Evolutionary conservation across 805 yeast species (phyloP), one percentile per base, ranked within the genome.

Genomic region (Kluyveromyces siamensis): DNA sequence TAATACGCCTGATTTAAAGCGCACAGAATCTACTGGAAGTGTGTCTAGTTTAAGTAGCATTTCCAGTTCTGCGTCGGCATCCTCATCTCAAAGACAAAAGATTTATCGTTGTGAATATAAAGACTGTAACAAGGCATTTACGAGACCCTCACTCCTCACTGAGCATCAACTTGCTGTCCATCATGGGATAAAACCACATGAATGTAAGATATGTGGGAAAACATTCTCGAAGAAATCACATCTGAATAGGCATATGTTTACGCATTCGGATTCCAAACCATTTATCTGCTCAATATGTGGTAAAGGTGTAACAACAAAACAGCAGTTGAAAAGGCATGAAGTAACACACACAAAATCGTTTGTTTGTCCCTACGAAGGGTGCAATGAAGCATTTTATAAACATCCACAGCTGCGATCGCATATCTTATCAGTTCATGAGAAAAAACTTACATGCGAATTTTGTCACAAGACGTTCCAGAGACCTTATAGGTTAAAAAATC

Each of bases 291-390:
- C 79, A 0, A 62, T 73, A 1, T 93, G 99, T 62, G 82, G 83
- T 1, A 89, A 88, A 64, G 96, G 96, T 2, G 83, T 86, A 46
- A 83, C 81, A 46, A 76, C 96, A 0, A 64, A 63, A 46, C 98
- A 93, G 67, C 97, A 90, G 60, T 70, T 88, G 49, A 78, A 75
- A 52, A 74, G 96, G 47, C 99, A 93, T 63, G 88, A 83, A 66
- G 74, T 77, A 37, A 84, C 95, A 2, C 98, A 93, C 62, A 79
- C 80, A 4, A 74, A 75, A 53, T 77, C 87, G 1, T 83, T 81
- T 57, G 51, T 54, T 21, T 88, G 96, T 63, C 57, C 74, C 2
- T 70, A 74, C 54, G 82, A 74, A 21, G 78, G 72, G 2, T 93
- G 99, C 60, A 53, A 56, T 0, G 87, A 80, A 55, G 63, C 80